Evolutionary conservation across 805 yeast genomes (phyloP), one percentile per base, ranked within the genome.

Genomic region (Suhomyces faveliae): DNA sequence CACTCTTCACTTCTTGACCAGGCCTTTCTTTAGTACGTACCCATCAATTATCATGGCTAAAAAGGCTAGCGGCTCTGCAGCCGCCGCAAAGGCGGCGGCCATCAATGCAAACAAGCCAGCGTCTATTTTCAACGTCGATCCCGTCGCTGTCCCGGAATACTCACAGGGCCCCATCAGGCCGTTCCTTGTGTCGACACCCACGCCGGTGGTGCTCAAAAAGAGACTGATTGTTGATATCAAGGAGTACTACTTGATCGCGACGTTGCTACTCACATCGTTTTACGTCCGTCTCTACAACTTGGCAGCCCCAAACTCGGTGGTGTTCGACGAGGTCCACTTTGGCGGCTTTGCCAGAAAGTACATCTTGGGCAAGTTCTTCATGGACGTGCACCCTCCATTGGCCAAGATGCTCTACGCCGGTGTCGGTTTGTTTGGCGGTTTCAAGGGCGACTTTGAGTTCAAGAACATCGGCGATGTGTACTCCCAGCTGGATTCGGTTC

Each of bases 311-410:
- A 68, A 82, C 58, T 81, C 91, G 23, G 95, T 90, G 30, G 96
- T 92, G 10, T 88, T 88, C 55, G 96, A 90, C 66, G 99, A 92
- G 66, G 94, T 87, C 35, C 96, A 88, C 67, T 94, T 94, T 60
- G 99, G 99, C 48, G 95, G 95, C n/a, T 94, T 92, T 70, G 96
- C 97, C 25, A 78, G 85, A 49, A 83, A 87, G 67, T 94, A 90
- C 70, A 76, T 83, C 46, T 66, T 70, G 45, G 87, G 89, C 15
- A 66, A 66, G 13, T 85, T 74, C 60, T 86, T 85, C 66, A 76
- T 85, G 79, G 91, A 84, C 63, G 85, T 81, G 39, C 87, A 86
- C 61, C 95, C 96, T 7, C 96, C 96, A 4, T 73, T 87, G 55
- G 86, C 87, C 33, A 83, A 85, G 60, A 78, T 87, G 83, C 64